These are phyloP conservation scores for Ramularia endophylla DNA, from an alignment of 2,329 filamentous ascomycete genomes.

Conservation along the genomic window DNA sequence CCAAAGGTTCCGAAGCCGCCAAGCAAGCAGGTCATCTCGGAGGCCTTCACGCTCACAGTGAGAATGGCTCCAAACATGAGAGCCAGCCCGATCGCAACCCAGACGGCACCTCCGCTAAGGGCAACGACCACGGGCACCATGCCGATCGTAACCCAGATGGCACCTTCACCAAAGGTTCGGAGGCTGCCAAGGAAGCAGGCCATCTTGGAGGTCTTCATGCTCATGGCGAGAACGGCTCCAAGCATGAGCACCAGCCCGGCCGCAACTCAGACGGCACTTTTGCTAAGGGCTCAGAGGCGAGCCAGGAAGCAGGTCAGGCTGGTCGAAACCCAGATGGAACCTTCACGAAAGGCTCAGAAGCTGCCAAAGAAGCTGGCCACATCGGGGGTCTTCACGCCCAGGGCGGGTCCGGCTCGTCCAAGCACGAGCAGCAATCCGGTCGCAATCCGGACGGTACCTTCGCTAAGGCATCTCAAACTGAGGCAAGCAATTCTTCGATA, in stretches of 20 bases:
- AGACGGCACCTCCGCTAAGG: conserved; percentile 13
- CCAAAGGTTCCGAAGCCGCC: conserved; percentile 18
- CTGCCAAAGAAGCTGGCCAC: conserved; percentile 26
- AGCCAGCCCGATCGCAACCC: conserved; percentile 4
- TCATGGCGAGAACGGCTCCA: conserved; percentile 10
- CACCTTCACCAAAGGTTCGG: conserved; percentile 19
- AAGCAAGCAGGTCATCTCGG: conserved; percentile 21
- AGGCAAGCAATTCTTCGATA: too few relatives aligned
- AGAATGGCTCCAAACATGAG: conserved; percentile 8
- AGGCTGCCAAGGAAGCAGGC: conserved; percentile 19
- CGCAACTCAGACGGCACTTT: conserved; percentile 8
- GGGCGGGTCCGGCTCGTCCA: conserved; percentile 10
- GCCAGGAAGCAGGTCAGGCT: conserved; percentile 24
- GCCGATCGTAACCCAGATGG: conserved; percentile 24
- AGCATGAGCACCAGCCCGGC: conserved; percentile 2
- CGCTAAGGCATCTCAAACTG: conserved; percentile 16
- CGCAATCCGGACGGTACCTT: conserved; percentile 23
- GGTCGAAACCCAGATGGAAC: conserved; percentile 24
- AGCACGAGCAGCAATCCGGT: conserved; percentile 14
- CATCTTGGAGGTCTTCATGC: conserved; percentile 20
- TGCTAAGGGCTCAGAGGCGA: conserved; percentile 16
- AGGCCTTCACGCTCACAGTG: conserved; percentile 14
- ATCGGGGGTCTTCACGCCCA: conserved; percentile 19
- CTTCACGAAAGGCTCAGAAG: conserved; percentile 24
- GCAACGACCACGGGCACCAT: too few relatives aligned